Conservation (phyloP, 306 rosid species). For the Cucumis cinereus region DNA sequence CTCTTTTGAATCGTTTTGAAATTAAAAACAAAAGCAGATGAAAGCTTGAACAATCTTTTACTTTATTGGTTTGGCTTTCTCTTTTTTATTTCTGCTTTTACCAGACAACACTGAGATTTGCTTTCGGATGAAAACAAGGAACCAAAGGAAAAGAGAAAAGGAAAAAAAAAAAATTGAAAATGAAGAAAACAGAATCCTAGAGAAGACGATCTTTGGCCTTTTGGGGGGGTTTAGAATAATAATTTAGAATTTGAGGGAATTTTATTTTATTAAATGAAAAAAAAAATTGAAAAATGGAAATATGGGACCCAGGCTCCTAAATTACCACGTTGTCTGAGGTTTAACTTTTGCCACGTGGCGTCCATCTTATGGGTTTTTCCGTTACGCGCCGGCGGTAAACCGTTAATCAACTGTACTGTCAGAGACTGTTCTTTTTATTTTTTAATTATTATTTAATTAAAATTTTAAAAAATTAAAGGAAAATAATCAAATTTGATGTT, state of each 20-base stretch:
- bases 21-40: conserved; percentile 21
- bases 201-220: conserved; percentile 1
- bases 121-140: conserved; percentile 11
- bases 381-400: conserved; percentile 21
- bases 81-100: background rate
- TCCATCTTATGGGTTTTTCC: background rate
- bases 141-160: background rate
- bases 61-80: background rate
- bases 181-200: background rate
- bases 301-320: conserved; percentile 20
- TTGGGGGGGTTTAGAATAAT: background rate
- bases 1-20: conserved; percentile 24
- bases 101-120: conserved; percentile 1
- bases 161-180: background rate
- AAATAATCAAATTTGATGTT: no score
- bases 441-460: background rate
- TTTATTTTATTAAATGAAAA: background rate
- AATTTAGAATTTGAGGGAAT: background rate
- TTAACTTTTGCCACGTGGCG: conserved; percentile 28
- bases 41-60: conserved; percentile 26
- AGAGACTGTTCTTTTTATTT: background rate
- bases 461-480: no score
- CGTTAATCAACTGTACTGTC: conserved; percentile 16
- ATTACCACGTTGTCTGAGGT: conserved; percentile 3
- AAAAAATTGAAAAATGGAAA: no score